Conservation (phyloP, 805 yeast species). For the Ogataea ramenticola region DNA sequence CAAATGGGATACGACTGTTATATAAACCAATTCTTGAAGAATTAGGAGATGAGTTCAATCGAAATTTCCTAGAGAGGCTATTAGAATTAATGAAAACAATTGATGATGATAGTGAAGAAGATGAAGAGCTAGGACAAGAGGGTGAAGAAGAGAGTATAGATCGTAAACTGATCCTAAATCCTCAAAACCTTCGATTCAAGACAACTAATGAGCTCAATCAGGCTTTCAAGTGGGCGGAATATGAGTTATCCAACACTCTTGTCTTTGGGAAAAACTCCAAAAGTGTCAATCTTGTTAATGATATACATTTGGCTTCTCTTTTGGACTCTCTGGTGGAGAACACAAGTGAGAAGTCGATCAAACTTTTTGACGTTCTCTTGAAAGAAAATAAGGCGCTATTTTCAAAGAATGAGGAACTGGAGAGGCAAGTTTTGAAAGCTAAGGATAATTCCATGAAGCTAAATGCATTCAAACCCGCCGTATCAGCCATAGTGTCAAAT, state of each 20-base stretch:
- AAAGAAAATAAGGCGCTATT: neutral
- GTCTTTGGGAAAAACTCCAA: conserved; percentile 15
- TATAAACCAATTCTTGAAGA: conserved; percentile 23
- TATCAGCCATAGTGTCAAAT: too few species aligned
- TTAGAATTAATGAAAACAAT: conserved; percentile 2
- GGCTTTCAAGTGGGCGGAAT: conserved; percentile 18
- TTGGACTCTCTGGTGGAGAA: conserved; percentile 3
- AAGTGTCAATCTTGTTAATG: conserved; percentile 11
- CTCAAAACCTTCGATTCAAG: conserved; percentile 1
- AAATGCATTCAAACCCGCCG: too few species aligned
- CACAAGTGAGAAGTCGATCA: neutral
- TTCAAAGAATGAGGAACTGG: too few species aligned
- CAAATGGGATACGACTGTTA: conserved; percentile 20
- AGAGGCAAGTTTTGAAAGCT: neutral
- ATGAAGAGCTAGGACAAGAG: neutral
- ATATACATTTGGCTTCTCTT: conserved; percentile 6
- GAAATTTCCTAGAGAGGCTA: neutral
- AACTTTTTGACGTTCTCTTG: neutral
- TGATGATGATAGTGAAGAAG: conserved; percentile 2
- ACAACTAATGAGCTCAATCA: conserved; percentile 7
- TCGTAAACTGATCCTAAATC: conserved; percentile 1
- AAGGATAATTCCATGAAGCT: too few species aligned
- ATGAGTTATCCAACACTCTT: conserved; percentile 11
- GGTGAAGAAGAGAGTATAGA: neutral
- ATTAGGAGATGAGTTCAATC: conserved; percentile 5